Evolutionary conservation across 2,329 filamentous ascomycete species (phyloP), one percentile per base, ranked within the genome.

Genomic region (Cercospora sp.): DNA sequence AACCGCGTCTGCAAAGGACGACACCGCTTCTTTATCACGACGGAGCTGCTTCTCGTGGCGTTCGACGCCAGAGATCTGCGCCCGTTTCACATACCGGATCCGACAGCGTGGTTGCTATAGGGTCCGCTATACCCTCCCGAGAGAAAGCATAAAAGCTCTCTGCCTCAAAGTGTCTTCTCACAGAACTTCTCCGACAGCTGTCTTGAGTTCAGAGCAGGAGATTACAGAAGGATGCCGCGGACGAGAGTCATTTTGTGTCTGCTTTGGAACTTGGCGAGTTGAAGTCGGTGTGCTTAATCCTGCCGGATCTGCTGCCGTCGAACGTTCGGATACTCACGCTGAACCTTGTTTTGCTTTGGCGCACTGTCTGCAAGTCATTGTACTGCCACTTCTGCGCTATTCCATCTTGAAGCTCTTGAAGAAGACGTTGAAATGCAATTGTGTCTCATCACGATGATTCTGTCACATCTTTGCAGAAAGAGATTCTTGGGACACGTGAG

Each of bases 1-100:
- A 18, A 61, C 43, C 37, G 37, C 59, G 37, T 34, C 32, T n/a
- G 21, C 30, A 40, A 37, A 40, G 28, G 60, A 43, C 43, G 61
- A 64, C 61, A 64, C 45, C 61, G 51, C 61, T 57, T 64, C 61
- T 64, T 51, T 55, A 55, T 51, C 40, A 51, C 43, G 26, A 55
- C 30, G 43, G 32, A 21, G 49, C 32, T 57, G 37, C 32, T 24
- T 34, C 12, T 18, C 13, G 43, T 64, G 18, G 45, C 43, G 45
- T 64, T 32, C 28, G 61, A 49, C 59, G 43, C n/a, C 61, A 18
- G 21, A 40, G 26, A 43, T 34, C 49, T 18, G n/a, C 45, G 18
- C 32, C 30, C 32, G 61, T 64, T 64, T 64, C 61, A 64, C 43
- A 55, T 32, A 55, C 61, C 61, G 45, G 28, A 16, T 26, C 49